phyloP scores from a whole-genome alignment of 805 yeast genomes.

The Saturnispora diversa region DNA sequence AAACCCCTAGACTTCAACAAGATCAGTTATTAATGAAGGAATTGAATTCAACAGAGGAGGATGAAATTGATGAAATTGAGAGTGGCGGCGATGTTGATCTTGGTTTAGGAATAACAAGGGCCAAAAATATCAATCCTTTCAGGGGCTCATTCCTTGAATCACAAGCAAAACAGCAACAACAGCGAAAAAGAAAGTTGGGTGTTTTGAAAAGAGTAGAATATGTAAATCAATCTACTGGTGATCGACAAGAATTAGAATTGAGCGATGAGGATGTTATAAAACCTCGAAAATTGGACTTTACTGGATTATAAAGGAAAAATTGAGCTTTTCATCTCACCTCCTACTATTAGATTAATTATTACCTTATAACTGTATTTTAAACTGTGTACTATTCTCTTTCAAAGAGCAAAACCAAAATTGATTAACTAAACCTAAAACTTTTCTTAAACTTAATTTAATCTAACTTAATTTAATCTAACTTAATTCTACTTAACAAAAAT shows the following conservation, averaged over 20 bases:
- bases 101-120: constrained; percentile 19
- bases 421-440: no score
- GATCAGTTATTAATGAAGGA: constrained; percentile 4
- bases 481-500: neutral
- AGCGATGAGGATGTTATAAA: constrained; percentile 30
- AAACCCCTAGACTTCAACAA: constrained; percentile 11
- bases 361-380: no score
- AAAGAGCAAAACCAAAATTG: no score
- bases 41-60: constrained; percentile 7
- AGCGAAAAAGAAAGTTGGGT: neutral
- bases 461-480: neutral
- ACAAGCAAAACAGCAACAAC: neutral
- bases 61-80: neutral
- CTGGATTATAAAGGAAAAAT: constrained; percentile 3
- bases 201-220: constrained; percentile 17
- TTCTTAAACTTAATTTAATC: neutral
- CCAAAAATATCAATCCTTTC: constrained; percentile 23
- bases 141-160: constrained; percentile 5
- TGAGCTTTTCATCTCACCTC: neutral
- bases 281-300: constrained; percentile 35
- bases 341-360: neutral
- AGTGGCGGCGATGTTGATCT: constrained; percentile 14
- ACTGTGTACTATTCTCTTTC: no score
- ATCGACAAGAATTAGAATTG: constrained; percentile 25
- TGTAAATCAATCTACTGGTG: constrained; percentile 28